phyloP scores from a whole-genome alignment of 176 grass and related monocot species.

The Aegilops tauschii region DNA sequence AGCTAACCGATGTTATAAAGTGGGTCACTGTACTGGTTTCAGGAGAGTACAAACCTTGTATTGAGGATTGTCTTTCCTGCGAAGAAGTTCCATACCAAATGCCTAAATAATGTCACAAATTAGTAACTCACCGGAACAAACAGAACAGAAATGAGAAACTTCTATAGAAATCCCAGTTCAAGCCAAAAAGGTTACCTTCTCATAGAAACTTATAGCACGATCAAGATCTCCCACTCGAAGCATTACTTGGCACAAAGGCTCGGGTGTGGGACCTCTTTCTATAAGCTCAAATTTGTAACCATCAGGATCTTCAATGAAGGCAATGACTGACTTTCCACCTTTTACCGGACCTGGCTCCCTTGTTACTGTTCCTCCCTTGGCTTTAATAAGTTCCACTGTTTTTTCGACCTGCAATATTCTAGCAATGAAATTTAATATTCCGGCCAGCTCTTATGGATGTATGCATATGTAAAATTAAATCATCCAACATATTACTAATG shows the following conservation, averaged over 20 bases:
- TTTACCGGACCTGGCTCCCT: slow-evolving; percentile 90
- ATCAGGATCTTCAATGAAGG: slow-evolving; percentile 94
- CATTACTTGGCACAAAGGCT: slow-evolving; percentile 97
- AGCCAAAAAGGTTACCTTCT: slow-evolving; percentile 57
- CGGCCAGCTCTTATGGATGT: background rate
- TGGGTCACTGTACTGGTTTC: background rate
- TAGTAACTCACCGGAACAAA: slow-evolving; percentile 7
- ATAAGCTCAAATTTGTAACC: slow-evolving; percentile 96
- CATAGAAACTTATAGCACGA: slow-evolving; percentile 83
- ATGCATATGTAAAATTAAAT: slow-evolving; percentile 11
- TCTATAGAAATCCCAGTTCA: background rate
- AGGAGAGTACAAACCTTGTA: slow-evolving; percentile 63
- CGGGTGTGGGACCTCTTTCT: slow-evolving; percentile 84
- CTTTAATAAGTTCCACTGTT: slow-evolving; percentile 93
- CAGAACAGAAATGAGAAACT: background rate
- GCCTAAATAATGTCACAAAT: slow-evolving; percentile 51
- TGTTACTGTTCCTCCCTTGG: slow-evolving; percentile 86
- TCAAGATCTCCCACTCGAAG: slow-evolving; percentile 92
- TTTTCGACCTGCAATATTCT: slow-evolving; percentile 62
- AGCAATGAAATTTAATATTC: slow-evolving; percentile 24
- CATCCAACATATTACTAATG: background rate
- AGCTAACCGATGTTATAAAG: background rate
- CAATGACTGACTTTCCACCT: slow-evolving; percentile 76
- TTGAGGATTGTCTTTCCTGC: slow-evolving; percentile 84
- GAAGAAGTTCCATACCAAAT: slow-evolving; percentile 98